Percentiles rank a stretch among this genome's conserved stretches.
These are phyloP conservation scores for Phaeosphaeriaceae sp. DNA, from an alignment of 2,329 filamentous ascomycete genomes.

Conservation along the genomic window DNA sequence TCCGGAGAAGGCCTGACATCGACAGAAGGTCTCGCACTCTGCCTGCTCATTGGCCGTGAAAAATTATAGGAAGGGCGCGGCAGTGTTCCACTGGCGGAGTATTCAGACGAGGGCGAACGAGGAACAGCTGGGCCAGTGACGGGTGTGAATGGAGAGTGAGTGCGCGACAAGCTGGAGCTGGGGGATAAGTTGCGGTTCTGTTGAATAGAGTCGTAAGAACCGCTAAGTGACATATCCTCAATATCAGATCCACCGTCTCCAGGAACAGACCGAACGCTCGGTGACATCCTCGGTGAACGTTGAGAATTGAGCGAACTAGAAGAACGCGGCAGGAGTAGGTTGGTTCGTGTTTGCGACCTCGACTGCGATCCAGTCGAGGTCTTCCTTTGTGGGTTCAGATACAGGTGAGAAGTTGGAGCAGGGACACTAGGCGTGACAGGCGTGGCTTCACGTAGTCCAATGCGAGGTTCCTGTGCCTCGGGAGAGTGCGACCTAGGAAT, in stretches of 20 bases:
- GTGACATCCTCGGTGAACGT: constrained; percentile 44
- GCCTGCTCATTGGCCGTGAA: constrained; percentile 83
- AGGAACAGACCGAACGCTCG: constrained; percentile 55
- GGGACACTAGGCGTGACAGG: constrained; percentile 47
- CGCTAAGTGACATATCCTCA: constrained; percentile 66
- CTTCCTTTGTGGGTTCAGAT: constrained; percentile 46
- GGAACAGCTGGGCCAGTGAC: constrained; percentile 63
- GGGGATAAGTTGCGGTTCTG: constrained; percentile 76
- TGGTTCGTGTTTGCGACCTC: constrained; percentile 30
- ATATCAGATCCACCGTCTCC: constrained; percentile 70
- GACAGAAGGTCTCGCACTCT: constrained; percentile 60
- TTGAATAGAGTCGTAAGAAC: constrained; percentile 68
- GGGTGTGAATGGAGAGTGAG: constrained; percentile 69
- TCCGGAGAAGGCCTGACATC: constrained; percentile 47
- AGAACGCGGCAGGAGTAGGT: constrained; percentile 51
- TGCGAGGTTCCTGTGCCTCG: constrained; percentile 51
- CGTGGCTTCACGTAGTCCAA: constrained; percentile 52
- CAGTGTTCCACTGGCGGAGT: constrained; percentile 67
- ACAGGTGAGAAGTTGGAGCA: constrained; percentile 40
- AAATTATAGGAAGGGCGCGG: constrained; percentile 88
- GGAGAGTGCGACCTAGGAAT: constrained; percentile 55
- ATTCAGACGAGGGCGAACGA: constrained; percentile 87
- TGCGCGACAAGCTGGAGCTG: constrained; percentile 67
- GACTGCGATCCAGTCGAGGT: constrained; percentile 47
- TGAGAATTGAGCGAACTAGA: constrained; percentile 41